These are phyloP conservation scores for carrot (Daucus carota) DNA, from an alignment of 129 eudicot species.

Conservation along the genomic window DNA sequence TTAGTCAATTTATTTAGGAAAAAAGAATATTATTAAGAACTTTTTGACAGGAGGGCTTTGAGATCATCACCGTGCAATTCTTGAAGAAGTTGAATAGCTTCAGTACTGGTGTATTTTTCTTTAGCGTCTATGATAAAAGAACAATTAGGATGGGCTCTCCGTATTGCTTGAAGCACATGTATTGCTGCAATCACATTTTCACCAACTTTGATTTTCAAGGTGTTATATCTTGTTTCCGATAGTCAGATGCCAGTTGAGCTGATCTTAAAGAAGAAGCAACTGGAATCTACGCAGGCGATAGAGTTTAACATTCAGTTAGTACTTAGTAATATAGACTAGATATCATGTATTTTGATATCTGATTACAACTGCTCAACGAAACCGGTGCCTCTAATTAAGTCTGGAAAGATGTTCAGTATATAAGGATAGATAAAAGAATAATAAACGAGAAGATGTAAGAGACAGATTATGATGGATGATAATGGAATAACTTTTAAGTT, in stretches of 20 bases:
- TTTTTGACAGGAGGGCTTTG: slow-evolving; percentile 13
- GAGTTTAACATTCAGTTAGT: too few relatives aligned
- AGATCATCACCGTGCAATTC: slow-evolving; percentile 39
- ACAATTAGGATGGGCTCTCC: slow-evolving; percentile 60
- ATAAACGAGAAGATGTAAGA: too few relatives aligned
- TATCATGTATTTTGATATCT: too few relatives aligned
- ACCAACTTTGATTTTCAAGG: slow-evolving; percentile 50
- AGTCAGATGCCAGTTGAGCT: slow-evolving; percentile 62
- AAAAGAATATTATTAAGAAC: background rate
- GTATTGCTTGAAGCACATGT: slow-evolving; percentile 68
- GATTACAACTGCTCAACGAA: too few relatives aligned
- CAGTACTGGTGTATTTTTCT: slow-evolving; percentile 65
- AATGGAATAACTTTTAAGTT: too few relatives aligned
- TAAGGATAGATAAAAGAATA: too few relatives aligned
- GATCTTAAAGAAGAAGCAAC: slow-evolving; percentile 54
- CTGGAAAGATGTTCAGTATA: too few relatives aligned
- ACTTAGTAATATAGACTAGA: too few relatives aligned
- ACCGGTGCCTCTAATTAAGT: too few relatives aligned
- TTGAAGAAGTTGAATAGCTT: slow-evolving; percentile 76
- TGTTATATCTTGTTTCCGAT: slow-evolving; percentile 48
- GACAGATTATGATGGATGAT: too few relatives aligned
- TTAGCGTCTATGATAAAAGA: slow-evolving; percentile 74
- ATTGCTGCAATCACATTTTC: slow-evolving; percentile 58
- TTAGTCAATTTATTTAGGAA: background rate
- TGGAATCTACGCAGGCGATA: slow-evolving; percentile 83